phyloP scores from a whole-genome alignment of 441 rosid species.

The Aleurites moluccanus region DNA sequence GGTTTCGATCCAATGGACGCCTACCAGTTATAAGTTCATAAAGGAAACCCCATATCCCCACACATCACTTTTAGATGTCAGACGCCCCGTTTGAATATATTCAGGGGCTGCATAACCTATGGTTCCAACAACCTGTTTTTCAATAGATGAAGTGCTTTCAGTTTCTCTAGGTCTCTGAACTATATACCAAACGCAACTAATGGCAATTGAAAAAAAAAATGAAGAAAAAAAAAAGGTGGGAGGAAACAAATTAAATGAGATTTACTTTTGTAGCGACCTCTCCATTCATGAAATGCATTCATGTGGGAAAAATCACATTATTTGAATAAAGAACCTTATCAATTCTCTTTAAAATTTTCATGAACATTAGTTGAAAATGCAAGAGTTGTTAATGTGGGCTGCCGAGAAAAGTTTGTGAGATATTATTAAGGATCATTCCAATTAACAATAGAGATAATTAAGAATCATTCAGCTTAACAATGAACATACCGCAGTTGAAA shows the following conservation, averaged over 20 bases:
- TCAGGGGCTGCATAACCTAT: constrained; percentile 93
- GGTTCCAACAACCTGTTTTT: constrained; percentile 72
- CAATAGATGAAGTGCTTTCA: constrained; percentile 11
- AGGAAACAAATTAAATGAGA: not conserved
- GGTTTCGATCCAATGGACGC: constrained; percentile 60
- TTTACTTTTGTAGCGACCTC: not conserved
- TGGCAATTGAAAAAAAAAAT: not conserved
- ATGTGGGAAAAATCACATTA: not conserved
- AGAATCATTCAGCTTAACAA: constrained; percentile 6
- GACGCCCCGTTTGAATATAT: constrained; percentile 76
- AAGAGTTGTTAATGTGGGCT: not conserved
- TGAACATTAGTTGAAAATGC: not conserved
- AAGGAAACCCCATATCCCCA: constrained; percentile 78
- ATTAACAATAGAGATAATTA: not conserved
- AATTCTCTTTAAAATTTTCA: not conserved
- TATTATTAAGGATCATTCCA: no score
- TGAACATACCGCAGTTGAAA: constrained; percentile 67
- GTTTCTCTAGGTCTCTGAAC: constrained; percentile 8
- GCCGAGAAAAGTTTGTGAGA: not conserved
- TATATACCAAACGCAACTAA: not conserved
- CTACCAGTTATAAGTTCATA: constrained; percentile 78
- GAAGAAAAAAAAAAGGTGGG: not conserved
- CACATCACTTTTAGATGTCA: constrained; percentile 75
- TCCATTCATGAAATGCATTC: not conserved
- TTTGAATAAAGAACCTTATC: no score